Evolutionary conservation across 1,139 yeast genomes (phyloP), one percentile per base, ranked within the genome.

Genomic region (Blastobotrys aristatus): DNA sequence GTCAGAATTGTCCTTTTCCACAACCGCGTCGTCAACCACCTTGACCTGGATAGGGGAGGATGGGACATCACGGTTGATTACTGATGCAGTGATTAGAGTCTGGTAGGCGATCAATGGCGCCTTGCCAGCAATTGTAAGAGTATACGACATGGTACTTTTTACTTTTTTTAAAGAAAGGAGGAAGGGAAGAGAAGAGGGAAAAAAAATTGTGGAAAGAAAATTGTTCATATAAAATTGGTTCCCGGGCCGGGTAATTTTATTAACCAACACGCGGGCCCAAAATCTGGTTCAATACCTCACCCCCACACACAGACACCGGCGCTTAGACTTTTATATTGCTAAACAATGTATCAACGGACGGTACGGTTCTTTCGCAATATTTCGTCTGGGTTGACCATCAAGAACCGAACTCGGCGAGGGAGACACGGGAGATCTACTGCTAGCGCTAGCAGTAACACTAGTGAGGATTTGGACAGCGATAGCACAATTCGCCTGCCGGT

Each of bases 51-150:
- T 75, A 32, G 86, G 69, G 43, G 68, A 62, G 34, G 68, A 65
- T 20, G 72, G 73, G 34, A 74, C 74, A 11, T 72, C 67, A 4
- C 47, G 44, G 68, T 87, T 86, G 61, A 84, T 79, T 48, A 84
- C 74, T 24, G 83, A 81, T 40, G 89, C 86, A 36, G 95, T 95
- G 61, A 85, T 79, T 53, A 89, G 69, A 21, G 82, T 79, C n/a
- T 89, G 79, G 64, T 87, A 90, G 24, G 92, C 94, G 50, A 84
- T 80, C 45, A 77, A 74, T 35, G 85, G 85, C 7, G 96, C 95
- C 73, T 88, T 89, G 50, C 88, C 90, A 50, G 96, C 96, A 57
- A 90, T 69, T 47, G 82, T 75, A 54, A 88, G 74, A 41, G 46
- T 41, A 39, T 44, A 48, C 27, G 27, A 24, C 38, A 34, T 34